Evolutionary conservation across 345 rosid genomes (phyloP).

Genomic region (Syzygium jambos): DNA sequence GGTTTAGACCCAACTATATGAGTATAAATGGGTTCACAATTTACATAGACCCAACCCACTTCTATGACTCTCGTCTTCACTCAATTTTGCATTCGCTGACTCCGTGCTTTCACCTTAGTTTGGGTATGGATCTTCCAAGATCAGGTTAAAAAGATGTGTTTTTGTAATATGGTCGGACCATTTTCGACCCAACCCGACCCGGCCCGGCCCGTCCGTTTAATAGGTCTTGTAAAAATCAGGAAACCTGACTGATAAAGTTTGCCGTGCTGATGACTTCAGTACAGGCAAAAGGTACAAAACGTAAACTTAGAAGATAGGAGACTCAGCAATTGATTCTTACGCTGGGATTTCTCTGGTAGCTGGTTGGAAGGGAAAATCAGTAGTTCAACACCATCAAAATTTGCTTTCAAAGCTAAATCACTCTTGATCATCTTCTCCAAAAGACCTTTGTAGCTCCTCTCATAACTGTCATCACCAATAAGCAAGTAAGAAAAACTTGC

Average conservation of each 20-base stretch:
- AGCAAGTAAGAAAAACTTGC: not conserved
- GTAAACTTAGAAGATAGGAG: not conserved
- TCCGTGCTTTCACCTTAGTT: too few species aligned
- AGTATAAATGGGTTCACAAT: too few species aligned
- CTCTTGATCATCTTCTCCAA: conserved; percentile 71
- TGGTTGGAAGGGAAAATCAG: conserved; percentile 80
- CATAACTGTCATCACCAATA: conserved; percentile 43
- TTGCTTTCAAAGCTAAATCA: conserved; percentile 84
- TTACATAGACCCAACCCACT: too few species aligned
- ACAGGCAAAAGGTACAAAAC: not conserved
- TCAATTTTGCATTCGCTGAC: too few species aligned
- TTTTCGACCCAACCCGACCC: too few species aligned
- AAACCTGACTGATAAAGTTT: not conserved
- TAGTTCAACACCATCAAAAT: conserved; percentile 64
- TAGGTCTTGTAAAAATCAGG: not conserved
- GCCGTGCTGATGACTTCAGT: not conserved
- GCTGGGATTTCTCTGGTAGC: conserved; percentile 78
- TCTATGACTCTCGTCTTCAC: too few species aligned
- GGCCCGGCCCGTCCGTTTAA: too few species aligned
- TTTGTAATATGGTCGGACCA: too few species aligned
- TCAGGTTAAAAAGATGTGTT: too few species aligned
- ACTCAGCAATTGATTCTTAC: conserved; percentile 36
- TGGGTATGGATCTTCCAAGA: too few species aligned
- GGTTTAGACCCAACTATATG: too few species aligned
- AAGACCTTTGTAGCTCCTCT: conserved; percentile 65